Evolutionary conservation across 352 stramenopile genomes (phyloP).

Genomic region (Peronospora tabacina): DNA sequence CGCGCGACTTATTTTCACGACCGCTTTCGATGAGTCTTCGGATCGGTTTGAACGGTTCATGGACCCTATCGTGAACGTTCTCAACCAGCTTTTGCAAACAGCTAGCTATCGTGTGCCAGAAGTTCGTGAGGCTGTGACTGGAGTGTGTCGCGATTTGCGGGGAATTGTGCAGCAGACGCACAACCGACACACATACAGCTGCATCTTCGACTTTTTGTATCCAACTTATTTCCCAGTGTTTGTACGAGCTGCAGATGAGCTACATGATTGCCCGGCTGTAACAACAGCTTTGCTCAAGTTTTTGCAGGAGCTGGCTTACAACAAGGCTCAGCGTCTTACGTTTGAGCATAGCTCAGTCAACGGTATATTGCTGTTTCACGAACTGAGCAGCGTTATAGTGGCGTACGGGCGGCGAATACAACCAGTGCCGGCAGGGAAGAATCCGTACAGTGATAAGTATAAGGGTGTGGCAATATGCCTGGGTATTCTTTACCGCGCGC

Average conservation of each 20-base stretch:
- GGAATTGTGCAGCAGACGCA: constrained; percentile 94
- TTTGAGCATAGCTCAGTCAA: constrained; percentile 97
- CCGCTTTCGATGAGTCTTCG: constrained; percentile 88
- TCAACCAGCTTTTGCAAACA: constrained; percentile 76
- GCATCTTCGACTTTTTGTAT: constrained; percentile 98
- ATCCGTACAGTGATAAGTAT: constrained; percentile 95
- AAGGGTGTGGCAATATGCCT: constrained; percentile 95
- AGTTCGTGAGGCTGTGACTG: constrained; percentile 89
- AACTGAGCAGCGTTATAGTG: constrained; percentile 93
- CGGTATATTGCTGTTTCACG: constrained; percentile 96
- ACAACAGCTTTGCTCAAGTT: constrained; percentile 97
- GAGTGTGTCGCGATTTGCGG: constrained; percentile 93
- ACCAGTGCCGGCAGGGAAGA: constrained; percentile 69
- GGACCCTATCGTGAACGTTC: constrained; percentile 84
- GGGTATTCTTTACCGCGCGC: constrained; percentile 80
- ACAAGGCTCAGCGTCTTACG: constrained; percentile 95
- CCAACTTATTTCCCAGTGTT: constrained; percentile 94
- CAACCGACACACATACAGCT: constrained; percentile 94
- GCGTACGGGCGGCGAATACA: constrained; percentile 90
- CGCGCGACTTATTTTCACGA: constrained; percentile 92
- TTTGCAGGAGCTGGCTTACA: constrained; percentile 91
- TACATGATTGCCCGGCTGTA: constrained; percentile 90
- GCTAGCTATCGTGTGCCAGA: constrained; percentile 65
- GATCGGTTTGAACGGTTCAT: constrained; percentile 96
- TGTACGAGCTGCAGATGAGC: constrained; percentile 89